These are phyloP conservation scores for Panaeolus papilionaceus DNA, from an alignment of 768 basidiomycete genomes.

Conservation along the genomic window DNA sequence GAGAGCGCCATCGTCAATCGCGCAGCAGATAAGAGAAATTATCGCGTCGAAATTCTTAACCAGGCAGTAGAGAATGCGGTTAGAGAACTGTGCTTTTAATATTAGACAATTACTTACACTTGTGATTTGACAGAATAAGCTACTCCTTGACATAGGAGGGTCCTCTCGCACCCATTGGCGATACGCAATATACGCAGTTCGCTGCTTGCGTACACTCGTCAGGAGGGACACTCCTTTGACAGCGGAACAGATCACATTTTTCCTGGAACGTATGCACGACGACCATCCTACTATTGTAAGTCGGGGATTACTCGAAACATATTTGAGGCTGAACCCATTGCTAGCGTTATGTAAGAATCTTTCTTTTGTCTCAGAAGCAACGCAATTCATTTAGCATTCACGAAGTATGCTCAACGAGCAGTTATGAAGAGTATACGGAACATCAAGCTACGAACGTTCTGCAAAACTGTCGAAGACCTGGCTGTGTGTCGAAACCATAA, in stretches of 20 bases:
- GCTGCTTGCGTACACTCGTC: slow-evolving; percentile 71
- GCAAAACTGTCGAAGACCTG: slow-evolving; percentile 59
- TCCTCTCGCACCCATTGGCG: slow-evolving; percentile 78
- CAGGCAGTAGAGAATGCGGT: slow-evolving; percentile 52
- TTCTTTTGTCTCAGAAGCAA: slow-evolving; percentile 3
- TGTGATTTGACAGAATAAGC: slow-evolving; percentile 38
- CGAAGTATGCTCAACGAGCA: slow-evolving; percentile 73
- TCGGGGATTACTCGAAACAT: slow-evolving; percentile 17
- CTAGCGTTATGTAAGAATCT: slow-evolving; percentile 63
- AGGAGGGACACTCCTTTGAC: slow-evolving; percentile 65
- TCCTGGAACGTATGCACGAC: slow-evolving; percentile 65
- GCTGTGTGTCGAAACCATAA: slow-evolving; percentile 68
- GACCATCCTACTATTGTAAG: slow-evolving; percentile 72
- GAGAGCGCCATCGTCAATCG: slow-evolving; percentile 40
- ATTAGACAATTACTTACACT: slow-evolving; percentile 6
- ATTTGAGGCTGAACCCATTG: slow-evolving; percentile 3
- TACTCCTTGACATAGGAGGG: slow-evolving; percentile 63
- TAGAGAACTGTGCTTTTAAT: slow-evolving; percentile 25
- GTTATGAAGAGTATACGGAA: slow-evolving; percentile 79
- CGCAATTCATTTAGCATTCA: slow-evolving; percentile 15
- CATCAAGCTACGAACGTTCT: slow-evolving; percentile 82
- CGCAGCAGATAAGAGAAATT: slow-evolving; percentile 50
- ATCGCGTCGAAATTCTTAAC: slow-evolving; percentile 49
- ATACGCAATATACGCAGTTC: slow-evolving; percentile 73
- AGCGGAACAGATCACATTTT: slow-evolving; percentile 55